A percentile compares a stretch with the other conserved stretches of the same genome.
These are phyloP conservation scores for Eutypa lata DNA, from an alignment of 2,329 filamentous ascomycete genomes.

Conservation along the genomic window DNA sequence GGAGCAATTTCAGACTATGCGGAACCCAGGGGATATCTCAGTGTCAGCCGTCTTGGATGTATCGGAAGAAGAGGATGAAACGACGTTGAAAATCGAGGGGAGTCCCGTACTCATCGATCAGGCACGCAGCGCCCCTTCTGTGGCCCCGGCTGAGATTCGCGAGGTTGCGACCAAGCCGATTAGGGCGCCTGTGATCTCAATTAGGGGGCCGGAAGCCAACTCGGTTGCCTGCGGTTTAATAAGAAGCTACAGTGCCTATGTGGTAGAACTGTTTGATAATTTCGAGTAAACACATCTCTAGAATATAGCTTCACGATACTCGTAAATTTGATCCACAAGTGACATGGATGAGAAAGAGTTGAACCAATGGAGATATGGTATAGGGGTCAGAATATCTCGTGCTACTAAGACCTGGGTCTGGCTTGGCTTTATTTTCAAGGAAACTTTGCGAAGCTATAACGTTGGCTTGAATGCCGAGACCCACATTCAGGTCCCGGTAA, in stretches of 20 bases:
- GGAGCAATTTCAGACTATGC: neutral
- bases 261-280: conserved; percentile 9
- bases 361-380: too few relatives aligned
- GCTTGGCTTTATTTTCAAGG: too few relatives aligned
- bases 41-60: neutral
- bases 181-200: neutral
- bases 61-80: neutral
- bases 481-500: too few relatives aligned
- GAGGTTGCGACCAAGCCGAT: neutral
- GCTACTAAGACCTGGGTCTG: too few relatives aligned
- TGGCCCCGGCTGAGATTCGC: neutral
- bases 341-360: too few relatives aligned
- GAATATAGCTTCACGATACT: too few relatives aligned
- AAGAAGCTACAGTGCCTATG: conserved; percentile 6
- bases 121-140: neutral
- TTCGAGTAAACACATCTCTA: conserved; percentile 2
- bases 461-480: too few relatives aligned
- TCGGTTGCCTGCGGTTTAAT: conserved; percentile 1
- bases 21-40: neutral
- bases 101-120: neutral
- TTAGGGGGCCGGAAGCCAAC: conserved; percentile 2
- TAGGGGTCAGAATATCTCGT: too few relatives aligned
- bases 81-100: neutral
- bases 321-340: too few relatives aligned
- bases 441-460: too few relatives aligned